Evolutionary conservation across 306 rosid genomes (phyloP).

Genomic region (Casuarina cunninghamiana): DNA sequence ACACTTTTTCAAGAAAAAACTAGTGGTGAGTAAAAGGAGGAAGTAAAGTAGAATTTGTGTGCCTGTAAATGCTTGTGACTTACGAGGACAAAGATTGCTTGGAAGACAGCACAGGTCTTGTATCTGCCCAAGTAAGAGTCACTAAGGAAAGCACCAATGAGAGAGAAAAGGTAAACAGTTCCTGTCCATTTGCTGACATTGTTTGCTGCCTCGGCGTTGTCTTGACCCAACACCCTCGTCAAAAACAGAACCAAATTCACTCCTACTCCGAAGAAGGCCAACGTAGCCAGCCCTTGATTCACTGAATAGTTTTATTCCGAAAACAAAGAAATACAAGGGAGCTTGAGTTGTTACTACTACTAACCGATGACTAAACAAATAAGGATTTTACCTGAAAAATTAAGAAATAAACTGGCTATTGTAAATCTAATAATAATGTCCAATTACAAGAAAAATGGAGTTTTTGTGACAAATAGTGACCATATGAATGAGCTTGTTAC

Average conservation of each 20-base stretch:
- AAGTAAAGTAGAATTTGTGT: too few relatives aligned
- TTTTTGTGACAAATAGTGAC: neutral
- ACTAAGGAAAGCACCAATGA: conserved; percentile 83
- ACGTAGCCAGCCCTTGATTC: conserved; percentile 81
- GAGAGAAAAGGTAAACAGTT: conserved; percentile 76
- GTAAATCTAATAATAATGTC: too few relatives aligned
- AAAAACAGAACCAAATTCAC: conserved; percentile 74
- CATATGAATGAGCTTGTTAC: too few relatives aligned
- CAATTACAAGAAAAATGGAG: neutral
- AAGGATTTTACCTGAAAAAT: neutral
- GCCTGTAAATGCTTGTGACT: conserved; percentile 10
- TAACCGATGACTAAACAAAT: neutral
- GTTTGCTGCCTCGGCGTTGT: conserved; percentile 81
- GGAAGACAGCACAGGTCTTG: conserved; percentile 70
- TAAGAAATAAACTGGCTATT: too few relatives aligned
- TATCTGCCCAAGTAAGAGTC: conserved; percentile 83
- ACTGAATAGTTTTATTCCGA: conserved; percentile 29
- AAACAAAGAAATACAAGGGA: neutral
- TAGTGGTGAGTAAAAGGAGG: too few relatives aligned
- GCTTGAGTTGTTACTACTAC: neutral
- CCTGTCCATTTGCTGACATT: conserved; percentile 86
- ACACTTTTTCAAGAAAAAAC: too few relatives aligned
- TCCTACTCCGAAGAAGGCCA: conserved; percentile 88
- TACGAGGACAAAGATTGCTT: conserved; percentile 62
- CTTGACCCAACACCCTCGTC: conserved; percentile 71